Evolutionary conservation across 2,329 filamentous ascomycete species (phyloP).

Genomic region (Fusarium subglutinans): DNA sequence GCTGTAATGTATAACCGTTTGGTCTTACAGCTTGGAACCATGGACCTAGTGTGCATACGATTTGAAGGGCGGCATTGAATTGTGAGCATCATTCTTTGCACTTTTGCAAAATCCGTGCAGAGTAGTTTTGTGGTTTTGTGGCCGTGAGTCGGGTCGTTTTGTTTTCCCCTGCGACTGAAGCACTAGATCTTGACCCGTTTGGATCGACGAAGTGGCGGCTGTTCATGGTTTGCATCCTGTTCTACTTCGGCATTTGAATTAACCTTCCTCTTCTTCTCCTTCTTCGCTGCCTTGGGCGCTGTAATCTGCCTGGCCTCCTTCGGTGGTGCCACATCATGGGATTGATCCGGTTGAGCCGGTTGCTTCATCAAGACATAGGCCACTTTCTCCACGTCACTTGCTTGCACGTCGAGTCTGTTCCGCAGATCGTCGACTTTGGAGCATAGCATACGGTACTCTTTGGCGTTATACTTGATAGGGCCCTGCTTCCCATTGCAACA

Average conservation of each 20-base stretch:
- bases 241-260: slow-evolving; percentile 1
- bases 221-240: slow-evolving; percentile 24
- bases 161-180: background rate
- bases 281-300: background rate
- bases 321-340: background rate
- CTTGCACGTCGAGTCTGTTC: slow-evolving; percentile 61
- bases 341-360: slow-evolving; percentile 14
- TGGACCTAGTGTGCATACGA: background rate
- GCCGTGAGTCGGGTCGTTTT: background rate
- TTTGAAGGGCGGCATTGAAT: background rate
- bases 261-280: slow-evolving; percentile 38
- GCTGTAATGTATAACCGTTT: background rate
- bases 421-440: slow-evolving; percentile 53
- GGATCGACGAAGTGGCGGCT: slow-evolving; percentile 36
- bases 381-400: slow-evolving; percentile 74
- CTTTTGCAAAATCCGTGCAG: background rate
- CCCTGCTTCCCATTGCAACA: slow-evolving; percentile 61
- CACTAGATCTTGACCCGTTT: slow-evolving; percentile 35
- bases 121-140: background rate
- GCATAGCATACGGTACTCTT: slow-evolving; percentile 72
- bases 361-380: slow-evolving; percentile 73
- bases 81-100: background rate
- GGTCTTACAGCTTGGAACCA: background rate
- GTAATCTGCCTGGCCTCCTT: slow-evolving; percentile 14
- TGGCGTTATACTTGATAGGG: slow-evolving; percentile 73